These are phyloP conservation scores for Coniella lustricola DNA, from an alignment of 2,329 filamentous ascomycete genomes.

Conservation along the genomic window DNA sequence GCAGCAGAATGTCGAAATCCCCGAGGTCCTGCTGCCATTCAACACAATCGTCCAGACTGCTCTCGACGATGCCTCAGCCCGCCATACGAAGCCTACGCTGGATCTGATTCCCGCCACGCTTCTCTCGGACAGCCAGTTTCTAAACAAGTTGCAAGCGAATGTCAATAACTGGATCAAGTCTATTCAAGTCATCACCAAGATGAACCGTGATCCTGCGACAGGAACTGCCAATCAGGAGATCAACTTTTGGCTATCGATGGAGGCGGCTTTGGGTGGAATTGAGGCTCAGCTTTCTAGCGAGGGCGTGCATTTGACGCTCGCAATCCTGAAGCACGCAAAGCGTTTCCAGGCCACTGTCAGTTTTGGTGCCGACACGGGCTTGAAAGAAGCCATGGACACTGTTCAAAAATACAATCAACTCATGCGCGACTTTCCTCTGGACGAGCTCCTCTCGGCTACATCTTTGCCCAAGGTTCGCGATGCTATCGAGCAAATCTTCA, in stretches of 20 bases:
- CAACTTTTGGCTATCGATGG: constrained; percentile 98
- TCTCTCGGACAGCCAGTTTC: constrained; percentile 82
- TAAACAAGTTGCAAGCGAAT: constrained; percentile 87
- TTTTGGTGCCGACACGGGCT: constrained; percentile 88
- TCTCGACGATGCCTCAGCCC: constrained; percentile 67
- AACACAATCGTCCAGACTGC: constrained; percentile 84
- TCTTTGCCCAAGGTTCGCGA: constrained; percentile 84
- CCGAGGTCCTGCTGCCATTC: constrained; percentile 78
- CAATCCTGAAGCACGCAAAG: constrained; percentile 94
- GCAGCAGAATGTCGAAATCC: constrained; percentile 97
- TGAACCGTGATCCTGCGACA: constrained; percentile 72
- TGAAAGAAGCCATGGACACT: constrained; percentile 92
- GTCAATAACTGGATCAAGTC: constrained; percentile 99
- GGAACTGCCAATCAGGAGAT: constrained; percentile 91
- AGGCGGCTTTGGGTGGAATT: constrained; percentile 84
- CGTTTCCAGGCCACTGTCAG: constrained; percentile 96
- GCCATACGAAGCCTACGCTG: constrained; percentile 62
- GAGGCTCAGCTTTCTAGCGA: constrained; percentile 82
- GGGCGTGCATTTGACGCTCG: constrained; percentile 83
- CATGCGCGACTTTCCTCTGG: constrained; percentile 95
- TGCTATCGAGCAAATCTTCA: constrained; percentile 82
- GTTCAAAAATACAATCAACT: constrained; percentile 98
- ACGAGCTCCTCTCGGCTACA: constrained; percentile 88
- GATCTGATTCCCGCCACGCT: constrained; percentile 70
- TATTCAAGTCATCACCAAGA: constrained; percentile 92